Base-by-base conservation (phyloP, 768 basidiomycete genomes). In the Crassisporium funariophilum region DNA sequence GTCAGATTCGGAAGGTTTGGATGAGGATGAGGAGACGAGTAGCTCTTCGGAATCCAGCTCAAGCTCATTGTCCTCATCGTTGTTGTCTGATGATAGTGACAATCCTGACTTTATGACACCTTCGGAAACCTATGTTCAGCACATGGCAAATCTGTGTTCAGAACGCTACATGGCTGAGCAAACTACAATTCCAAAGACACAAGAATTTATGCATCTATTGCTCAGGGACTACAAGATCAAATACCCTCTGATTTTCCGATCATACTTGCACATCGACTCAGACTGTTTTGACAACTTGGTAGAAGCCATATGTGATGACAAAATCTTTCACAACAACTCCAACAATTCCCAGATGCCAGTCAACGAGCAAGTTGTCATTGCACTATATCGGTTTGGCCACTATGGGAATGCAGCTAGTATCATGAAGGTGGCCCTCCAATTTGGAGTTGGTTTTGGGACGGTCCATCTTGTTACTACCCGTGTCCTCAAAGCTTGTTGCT, bases 311-410 rank as follows among this genome's bases (percentile, higher is more conserved):
- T 11, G 48, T 23, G 41, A 48, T 11, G 42, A 53, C 27, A 27
- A 35, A 4, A 24, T 47, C 11, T 53, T 53, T 31, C 3, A 2
- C 11, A 53, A 53, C 37, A 44, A 41, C 15, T 53, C 46, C 7
- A 44, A 47, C 17, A 23, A 35, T 19, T 29, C 51, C 4, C 46
- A 53, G 20, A 20, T 39, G 7, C 35, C 51, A 3, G 47, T 53
- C 10, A 46, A 47, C 1, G 10, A 22, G 2, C 51, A 53, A 20
- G 31, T 53, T 4, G 43, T 44, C n/a, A 44, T 53, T 36, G 44
- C 64, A 3, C 66, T 76, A 1, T 73, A 61, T 35, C 59, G 64
- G 0, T 70, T 75, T 56, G 71, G 72, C 2, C 67, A 65, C 35
- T 59, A 60, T 53, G 72, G 74, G 21, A 76, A 71, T 65, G 69